Base-by-base conservation (phyloP, 805 yeast genomes). In the Pichia scutulata region DNA sequence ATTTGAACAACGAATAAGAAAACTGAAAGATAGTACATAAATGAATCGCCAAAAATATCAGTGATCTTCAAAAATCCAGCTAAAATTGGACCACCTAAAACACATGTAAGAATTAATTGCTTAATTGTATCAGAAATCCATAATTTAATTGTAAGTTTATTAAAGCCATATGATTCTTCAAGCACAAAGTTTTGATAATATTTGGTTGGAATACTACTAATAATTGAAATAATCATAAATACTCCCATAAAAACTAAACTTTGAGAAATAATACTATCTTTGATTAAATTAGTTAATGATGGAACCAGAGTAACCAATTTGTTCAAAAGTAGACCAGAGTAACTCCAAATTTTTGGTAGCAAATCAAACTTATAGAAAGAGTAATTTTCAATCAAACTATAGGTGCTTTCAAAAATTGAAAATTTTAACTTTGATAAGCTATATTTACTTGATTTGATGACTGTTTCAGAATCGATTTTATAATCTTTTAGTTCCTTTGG, bases 81-180 rank as follows among this genome's bases (percentile, higher is more conserved):
- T 44, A 88, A 61, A 36, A 89, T 65, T 21, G 96, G 95, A 52
- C 83, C 77, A 44, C 90, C 89, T 50, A 93, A 64, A 1, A 70
- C 77, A 44, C 76, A 60, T 33, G 78, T 65, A 44, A 93, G 70
- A 1, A 73, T 52, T 39, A 76, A 65, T 26, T 77, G 67, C 68
- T 92, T 93, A 55, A 89, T 43, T 54, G 73, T 70, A 66, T 93
- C 99, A 24, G 77, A 63, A 24, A 86, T 49, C 86, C 95, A 93
- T 46, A 89, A 71, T 46, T 72, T 69, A 18, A 75, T 53, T 3
- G 97, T 92, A 57, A 80, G 75, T 68, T 93, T 93, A 72, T 93
- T 93, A 72, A 93, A 93, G 1, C 99, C 99, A 61, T 76, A 92
- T 68, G 80, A 80, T 65, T 92, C 96, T 69, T 93, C 99, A 58